phyloP scores from a whole-genome alignment of 78 protist genomes.

The Dictyostelium capitatum region DNA sequence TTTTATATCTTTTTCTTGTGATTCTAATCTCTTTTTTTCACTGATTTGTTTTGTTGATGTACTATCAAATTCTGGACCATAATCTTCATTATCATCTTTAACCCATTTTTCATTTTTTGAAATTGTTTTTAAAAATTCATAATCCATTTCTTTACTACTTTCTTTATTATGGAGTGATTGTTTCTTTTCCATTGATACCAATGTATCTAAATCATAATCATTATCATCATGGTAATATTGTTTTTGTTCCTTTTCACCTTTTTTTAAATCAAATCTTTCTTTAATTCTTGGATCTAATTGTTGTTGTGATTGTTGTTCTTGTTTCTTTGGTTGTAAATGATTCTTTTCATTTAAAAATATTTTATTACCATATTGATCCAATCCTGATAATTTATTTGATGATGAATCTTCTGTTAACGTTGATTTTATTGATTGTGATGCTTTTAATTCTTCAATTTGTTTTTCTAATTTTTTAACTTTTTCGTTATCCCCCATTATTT shows the following conservation, averaged over 20 bases:
- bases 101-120: slow-evolving; percentile 21
- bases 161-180: background rate
- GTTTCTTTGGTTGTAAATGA: background rate
- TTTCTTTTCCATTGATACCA: slow-evolving; percentile 58
- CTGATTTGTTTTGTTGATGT: background rate
- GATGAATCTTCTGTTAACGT: no score
- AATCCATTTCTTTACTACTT: slow-evolving; percentile 46
- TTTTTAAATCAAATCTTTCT: slow-evolving; percentile 5
- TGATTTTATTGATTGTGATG: background rate
- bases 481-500: slow-evolving; percentile 33
- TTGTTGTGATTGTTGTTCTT: background rate
- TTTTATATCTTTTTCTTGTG: slow-evolving; percentile 15
- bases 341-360: slow-evolving; percentile 53
- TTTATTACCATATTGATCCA: slow-evolving; percentile 70
- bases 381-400: slow-evolving; percentile 50
- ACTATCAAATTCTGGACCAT: slow-evolving; percentile 48
- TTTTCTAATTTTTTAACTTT: slow-evolving; percentile 24
- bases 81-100: slow-evolving; percentile 68
- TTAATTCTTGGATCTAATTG: background rate
- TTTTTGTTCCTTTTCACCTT: slow-evolving; percentile 17
- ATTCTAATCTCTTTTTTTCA: slow-evolving; percentile 2
- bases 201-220: slow-evolving; percentile 22
- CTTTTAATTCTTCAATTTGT: slow-evolving; percentile 53
- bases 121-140: slow-evolving; percentile 51
- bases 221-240: slow-evolving; percentile 64